phyloP scores from a whole-genome alignment of 1,139 yeast genomes.

The Magnusiomyces ingens region DNA sequence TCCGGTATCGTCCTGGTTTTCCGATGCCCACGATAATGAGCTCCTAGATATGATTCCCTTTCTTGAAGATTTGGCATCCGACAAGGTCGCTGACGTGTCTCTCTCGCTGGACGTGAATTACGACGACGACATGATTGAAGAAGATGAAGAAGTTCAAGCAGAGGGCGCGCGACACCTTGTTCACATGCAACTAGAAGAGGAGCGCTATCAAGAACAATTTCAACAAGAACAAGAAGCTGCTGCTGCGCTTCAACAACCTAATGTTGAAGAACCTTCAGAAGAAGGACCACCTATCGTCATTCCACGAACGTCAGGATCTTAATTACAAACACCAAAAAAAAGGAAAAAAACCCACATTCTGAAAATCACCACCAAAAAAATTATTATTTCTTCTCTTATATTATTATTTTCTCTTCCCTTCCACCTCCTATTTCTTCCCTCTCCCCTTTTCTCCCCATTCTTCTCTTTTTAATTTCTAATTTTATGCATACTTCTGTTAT shows the following conservation, averaged over 20 bases:
- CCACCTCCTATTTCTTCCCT: background rate
- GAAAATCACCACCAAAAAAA: background rate
- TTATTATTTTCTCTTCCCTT: background rate
- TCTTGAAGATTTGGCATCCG: conserved; percentile 68
- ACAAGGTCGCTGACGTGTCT: conserved; percentile 70
- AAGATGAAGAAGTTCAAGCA: background rate
- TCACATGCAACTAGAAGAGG: no score
- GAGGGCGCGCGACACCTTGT: no score
- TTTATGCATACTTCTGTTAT: background rate
- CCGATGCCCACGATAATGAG: conserved; percentile 96
- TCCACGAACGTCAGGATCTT: no score
- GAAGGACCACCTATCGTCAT: no score
- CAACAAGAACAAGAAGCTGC: no score
- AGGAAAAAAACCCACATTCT: background rate
- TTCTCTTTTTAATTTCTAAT: background rate
- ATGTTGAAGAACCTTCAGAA: no score
- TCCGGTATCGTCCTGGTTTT: conserved; percentile 98
- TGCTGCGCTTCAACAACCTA: no score
- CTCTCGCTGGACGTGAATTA: conserved; percentile 64
- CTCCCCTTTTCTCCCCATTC: background rate
- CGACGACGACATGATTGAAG: conserved; percentile 5
- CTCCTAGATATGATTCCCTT: conserved; percentile 85
- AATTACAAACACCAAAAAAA: background rate
- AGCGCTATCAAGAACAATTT: no score
- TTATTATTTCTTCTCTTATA: background rate